These are phyloP conservation scores for Colletotrichum liriopes DNA, from an alignment of 2,329 filamentous ascomycete species.

Conservation along the genomic window DNA sequence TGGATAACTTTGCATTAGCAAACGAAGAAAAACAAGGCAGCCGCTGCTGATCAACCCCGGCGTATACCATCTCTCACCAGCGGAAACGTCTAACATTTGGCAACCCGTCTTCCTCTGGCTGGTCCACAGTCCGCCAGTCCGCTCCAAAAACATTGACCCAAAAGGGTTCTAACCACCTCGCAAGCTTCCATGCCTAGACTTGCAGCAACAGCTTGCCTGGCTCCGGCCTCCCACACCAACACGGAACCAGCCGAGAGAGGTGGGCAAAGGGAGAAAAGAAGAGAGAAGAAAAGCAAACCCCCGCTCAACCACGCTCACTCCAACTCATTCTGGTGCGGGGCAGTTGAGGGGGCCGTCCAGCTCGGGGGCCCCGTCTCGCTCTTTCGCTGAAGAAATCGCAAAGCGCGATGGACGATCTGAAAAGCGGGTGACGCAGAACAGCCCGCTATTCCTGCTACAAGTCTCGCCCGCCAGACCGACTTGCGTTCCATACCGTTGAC, in stretches of 20 bases:
- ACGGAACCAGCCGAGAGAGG: conserved; percentile 41
- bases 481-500: background rate
- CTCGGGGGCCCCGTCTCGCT: background rate
- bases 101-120: background rate
- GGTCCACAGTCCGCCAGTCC: background rate
- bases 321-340: conserved; percentile 11
- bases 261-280: conserved; percentile 35
- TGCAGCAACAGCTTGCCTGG: conserved; percentile 16
- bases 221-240: conserved; percentile 10
- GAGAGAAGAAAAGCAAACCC: conserved; percentile 45
- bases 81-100: background rate
- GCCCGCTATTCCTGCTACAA: background rate
- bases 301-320: background rate
- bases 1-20: background rate
- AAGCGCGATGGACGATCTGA: background rate
- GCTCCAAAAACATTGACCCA: background rate
- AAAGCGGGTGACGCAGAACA: background rate
- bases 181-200: background rate
- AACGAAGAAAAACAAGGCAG: too few species aligned
- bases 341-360: conserved; percentile 1
- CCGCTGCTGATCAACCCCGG: background rate
- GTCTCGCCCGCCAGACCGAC: too few species aligned
- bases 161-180: background rate
- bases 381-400: conserved; percentile 9
- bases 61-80: background rate